Evolutionary conservation across 805 yeast species (phyloP).

Genomic region (Cyberlindnera samutprakarnensis): DNA sequence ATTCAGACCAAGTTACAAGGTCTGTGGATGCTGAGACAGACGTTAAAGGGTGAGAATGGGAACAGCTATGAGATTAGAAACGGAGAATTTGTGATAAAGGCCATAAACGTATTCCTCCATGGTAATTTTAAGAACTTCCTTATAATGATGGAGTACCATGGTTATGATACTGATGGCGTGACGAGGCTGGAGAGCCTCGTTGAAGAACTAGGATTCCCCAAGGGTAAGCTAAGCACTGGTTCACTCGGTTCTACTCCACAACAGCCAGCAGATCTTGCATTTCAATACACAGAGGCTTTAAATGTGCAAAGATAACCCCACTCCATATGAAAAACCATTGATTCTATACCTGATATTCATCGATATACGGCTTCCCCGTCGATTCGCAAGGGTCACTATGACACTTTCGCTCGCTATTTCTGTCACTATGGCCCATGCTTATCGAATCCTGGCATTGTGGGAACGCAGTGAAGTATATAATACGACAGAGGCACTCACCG

Average conservation of each 20-base stretch:
- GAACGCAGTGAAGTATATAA: no score
- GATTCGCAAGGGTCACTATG: no score
- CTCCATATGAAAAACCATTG: no score
- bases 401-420: no score
- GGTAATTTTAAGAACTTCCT: constrained; percentile 68
- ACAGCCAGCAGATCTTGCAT: constrained; percentile 4
- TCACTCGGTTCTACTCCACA: constrained; percentile 1
- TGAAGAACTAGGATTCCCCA: constrained; percentile 8
- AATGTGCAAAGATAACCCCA: constrained; percentile 2
- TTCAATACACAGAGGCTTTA: constrained; percentile 9
- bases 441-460: no score
- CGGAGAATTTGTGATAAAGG: constrained; percentile 38
- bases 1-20: constrained; percentile 53
- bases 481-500: no score
- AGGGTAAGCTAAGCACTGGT: constrained; percentile 5
- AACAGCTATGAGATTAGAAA: constrained; percentile 47
- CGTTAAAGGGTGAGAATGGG: constrained; percentile 71
- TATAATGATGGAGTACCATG: constrained; percentile 23
- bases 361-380: no score
- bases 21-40: constrained; percentile 63
- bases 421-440: no score
- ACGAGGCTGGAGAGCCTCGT: constrained; percentile 3
- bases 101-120: constrained; percentile 67
- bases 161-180: not conserved
- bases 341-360: no score